Base-by-base conservation (phyloP, 257 asterid species). In the Gentiana dahurica region DNA sequence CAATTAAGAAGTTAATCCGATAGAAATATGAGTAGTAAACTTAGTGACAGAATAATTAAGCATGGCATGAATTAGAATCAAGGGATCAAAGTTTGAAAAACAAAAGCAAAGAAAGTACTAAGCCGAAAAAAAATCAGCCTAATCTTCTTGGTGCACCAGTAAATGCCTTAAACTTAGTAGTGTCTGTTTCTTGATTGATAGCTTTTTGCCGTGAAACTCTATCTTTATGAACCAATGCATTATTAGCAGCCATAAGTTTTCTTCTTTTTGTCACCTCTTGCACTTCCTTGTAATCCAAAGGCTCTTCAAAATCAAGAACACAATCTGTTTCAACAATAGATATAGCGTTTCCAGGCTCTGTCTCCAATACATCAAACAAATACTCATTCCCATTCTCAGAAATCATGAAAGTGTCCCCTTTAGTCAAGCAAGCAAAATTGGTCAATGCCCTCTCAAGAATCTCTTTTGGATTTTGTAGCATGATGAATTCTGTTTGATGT, bases 321-420 rank as follows among this genome's bases (percentile, higher is more conserved):
- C 71, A 66, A 59, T 66, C 65, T 3, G 71, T 66, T 9, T 59
- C 65, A 53, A 60, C 57, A 4, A 66, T 46, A 32, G 61, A 59
- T 38, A 66, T 54, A 4, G 53, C 66, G 6, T 32, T 47, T 2
- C 15, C 7, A 0, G 66, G 62, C 8, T 51, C 60, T 36, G 66
- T 60, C 60, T 66, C 66, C 44, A 66, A 4, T 36, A 60, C 15
- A 48, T 66, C 53, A 43, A 59, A 59, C 36, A 36, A 37, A 38
- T 46, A 60, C 62, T 4, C 6, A 2, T 60, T 11, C 34, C 35
- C 0, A 39, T 47, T 10, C 53, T 60, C 34, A 34, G 39, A 8
- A 47, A 66, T 60, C 53, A 37, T 48, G 13, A 66, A 53, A 1
- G 71, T 66, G 12, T 66, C 71, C 6, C 71, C 66, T 6, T 61